Evolutionary conservation across 2,329 filamentous ascomycete species (phyloP).

Genomic region (Colletotrichum sp.): DNA sequence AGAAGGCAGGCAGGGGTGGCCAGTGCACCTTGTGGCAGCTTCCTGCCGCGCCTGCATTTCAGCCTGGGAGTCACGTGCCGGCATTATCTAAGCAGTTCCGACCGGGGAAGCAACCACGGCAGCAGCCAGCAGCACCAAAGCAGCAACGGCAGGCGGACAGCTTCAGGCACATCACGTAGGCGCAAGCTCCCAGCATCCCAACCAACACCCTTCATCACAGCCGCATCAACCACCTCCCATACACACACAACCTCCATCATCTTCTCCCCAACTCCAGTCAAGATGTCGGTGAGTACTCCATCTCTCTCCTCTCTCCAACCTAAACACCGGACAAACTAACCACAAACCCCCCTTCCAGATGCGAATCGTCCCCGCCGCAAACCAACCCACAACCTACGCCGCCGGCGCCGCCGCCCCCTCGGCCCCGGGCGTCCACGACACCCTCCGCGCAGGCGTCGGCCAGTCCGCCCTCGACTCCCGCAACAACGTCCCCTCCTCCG

Average conservation of each 20-base stretch:
- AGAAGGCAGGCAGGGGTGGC: neutral
- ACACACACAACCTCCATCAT: neutral
- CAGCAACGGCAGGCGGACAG: neutral
- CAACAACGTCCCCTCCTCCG: slow-evolving; percentile 43
- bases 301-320: neutral
- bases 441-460: slow-evolving; percentile 82
- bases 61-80: slow-evolving; percentile 18
- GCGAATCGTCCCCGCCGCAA: slow-evolving; percentile 80
- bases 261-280: slow-evolving; percentile 26
- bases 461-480: slow-evolving; percentile 59
- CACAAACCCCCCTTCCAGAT: slow-evolving; percentile 48
- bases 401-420: slow-evolving; percentile 81
- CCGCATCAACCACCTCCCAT: neutral
- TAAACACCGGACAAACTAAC: neutral
- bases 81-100: neutral
- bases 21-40: neutral
- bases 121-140: neutral
- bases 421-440: slow-evolving; percentile 91
- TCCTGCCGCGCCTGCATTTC: slow-evolving; percentile 12
- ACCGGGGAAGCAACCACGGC: neutral
- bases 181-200: slow-evolving; percentile 17
- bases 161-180: slow-evolving; percentile 23
- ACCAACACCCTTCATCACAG: neutral
- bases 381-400: slow-evolving; percentile 69
- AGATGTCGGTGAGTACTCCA: slow-evolving; percentile 51